phyloP scores from a whole-genome alignment of 345 rosid species.

The Citrus australasica region DNA sequence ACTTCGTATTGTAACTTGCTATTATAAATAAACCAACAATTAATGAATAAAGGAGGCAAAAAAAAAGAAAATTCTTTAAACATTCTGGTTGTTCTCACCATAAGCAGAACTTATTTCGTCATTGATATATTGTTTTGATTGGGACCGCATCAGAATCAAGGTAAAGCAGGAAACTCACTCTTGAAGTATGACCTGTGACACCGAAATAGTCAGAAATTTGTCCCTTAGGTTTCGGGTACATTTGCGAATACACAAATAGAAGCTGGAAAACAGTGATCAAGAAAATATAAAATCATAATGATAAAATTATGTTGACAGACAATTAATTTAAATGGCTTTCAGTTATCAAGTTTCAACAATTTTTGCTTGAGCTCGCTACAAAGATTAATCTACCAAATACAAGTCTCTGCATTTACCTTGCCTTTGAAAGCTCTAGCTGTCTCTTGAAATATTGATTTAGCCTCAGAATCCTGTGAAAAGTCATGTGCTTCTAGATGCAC shows the following conservation, averaged over 20 bases:
- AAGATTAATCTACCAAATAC: no score
- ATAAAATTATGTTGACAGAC: not conserved
- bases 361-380: no score
- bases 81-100: no score
- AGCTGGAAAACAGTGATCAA: not conserved
- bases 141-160: not conserved
- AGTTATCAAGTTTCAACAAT: not conserved
- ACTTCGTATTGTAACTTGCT: no score
- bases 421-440: slow-evolving; percentile 7
- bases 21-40: no score
- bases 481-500: no score
- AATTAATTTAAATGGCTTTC: not conserved
- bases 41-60: no score
- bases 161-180: not conserved
- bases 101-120: no score
- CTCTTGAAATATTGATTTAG: not conserved
- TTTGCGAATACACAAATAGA: not conserved
- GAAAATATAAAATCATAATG: no score
- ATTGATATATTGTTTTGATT: no score
- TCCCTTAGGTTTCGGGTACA: not conserved
- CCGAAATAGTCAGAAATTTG: not conserved
- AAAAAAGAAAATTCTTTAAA: no score
- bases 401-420: slow-evolving; percentile 1
- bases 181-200: not conserved
- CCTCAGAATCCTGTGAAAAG: no score